A percentile compares a stretch with the other conserved stretches of the same genome.
phyloP scores from a whole-genome alignment of 306 rosid genomes.

The Boehmeria nivea region DNA sequence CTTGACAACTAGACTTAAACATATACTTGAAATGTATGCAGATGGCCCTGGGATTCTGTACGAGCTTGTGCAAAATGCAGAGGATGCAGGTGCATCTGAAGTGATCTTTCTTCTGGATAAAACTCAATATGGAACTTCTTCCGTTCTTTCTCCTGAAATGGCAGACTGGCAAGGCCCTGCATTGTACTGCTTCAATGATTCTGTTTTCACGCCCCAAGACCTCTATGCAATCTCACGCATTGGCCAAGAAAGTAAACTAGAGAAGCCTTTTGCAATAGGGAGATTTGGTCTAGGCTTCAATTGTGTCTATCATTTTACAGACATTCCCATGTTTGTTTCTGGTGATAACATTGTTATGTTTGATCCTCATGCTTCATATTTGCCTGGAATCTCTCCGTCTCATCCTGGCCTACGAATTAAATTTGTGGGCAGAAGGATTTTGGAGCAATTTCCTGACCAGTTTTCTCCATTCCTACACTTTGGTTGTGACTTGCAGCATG shows the following conservation, averaged over 20 bases:
- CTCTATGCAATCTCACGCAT: conserved; percentile 99
- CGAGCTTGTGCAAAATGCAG: conserved; percentile 96
- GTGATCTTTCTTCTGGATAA: conserved; percentile 86
- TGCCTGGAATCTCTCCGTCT: conserved; percentile 98
- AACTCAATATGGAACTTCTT: conserved; percentile 90
- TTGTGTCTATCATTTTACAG: conserved; percentile 97
- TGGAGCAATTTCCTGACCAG: conserved; percentile 98
- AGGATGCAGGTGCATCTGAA: conserved; percentile 98
- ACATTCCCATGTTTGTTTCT: conserved; percentile 89
- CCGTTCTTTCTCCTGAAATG: conserved; percentile 98
- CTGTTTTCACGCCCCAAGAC: conserved; percentile 89
- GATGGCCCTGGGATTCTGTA: conserved; percentile 96
- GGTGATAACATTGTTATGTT: conserved; percentile 94
- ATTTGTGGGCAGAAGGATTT: conserved; percentile 76
- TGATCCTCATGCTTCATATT: conserved; percentile 89
- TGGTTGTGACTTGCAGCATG: conserved; percentile 85
- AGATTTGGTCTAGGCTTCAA: conserved; percentile 98
- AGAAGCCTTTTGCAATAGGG: conserved; percentile 95
- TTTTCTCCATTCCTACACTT: conserved; percentile 88
- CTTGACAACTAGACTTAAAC: conserved; percentile 92
- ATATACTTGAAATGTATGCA: conserved; percentile 98
- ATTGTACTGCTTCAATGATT: conserved; percentile 83
- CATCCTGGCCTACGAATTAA: conserved; percentile 93
- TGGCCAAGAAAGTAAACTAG: conserved; percentile 98
- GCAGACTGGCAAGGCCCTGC: conserved; percentile 99